phyloP scores from a whole-genome alignment of 306 rosid species.

The Vicia villosa region DNA sequence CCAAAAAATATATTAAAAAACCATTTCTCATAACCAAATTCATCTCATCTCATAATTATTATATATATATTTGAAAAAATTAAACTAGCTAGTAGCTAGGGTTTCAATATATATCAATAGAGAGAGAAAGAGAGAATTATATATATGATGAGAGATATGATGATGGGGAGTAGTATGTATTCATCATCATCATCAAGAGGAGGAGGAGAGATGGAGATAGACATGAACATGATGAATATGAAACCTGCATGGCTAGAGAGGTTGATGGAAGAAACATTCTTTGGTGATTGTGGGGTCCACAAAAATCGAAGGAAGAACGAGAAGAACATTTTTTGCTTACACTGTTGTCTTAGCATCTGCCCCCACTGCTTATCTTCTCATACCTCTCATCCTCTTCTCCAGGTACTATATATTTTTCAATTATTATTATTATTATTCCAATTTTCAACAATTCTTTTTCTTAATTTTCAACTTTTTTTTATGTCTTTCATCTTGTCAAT shows the following conservation, averaged over 20 bases:
- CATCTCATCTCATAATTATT: conserved; percentile 3
- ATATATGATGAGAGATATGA: conserved; percentile 42
- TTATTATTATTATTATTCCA: neutral
- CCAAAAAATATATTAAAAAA: neutral
- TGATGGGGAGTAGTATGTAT: conserved; percentile 28
- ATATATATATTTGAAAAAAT: neutral
- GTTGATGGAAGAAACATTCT: conserved; percentile 84
- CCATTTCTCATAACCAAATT: conserved; percentile 27
- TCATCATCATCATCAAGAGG: conserved; percentile 32
- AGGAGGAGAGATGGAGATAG: conserved; percentile 28
- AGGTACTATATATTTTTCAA: conserved; percentile 48
- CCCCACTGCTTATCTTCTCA: conserved; percentile 89
- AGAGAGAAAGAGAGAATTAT: neutral
- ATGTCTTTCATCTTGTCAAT: conserved; percentile 13
- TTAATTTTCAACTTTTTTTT: neutral
- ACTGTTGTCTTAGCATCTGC: conserved; percentile 91
- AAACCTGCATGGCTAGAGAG: conserved; percentile 95
- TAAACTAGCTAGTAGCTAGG: conserved; percentile 1
- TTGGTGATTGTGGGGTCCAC: conserved; percentile 91
- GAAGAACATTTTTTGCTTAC: conserved; percentile 89
- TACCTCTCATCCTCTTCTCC: conserved; percentile 84
- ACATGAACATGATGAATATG: conserved; percentile 33
- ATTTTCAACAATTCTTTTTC: neutral
- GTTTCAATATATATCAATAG: neutral
- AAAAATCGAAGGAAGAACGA: conserved; percentile 83